Conservation (phyloP, 257 asterid species). For the Solanum stenotomum region DNA sequence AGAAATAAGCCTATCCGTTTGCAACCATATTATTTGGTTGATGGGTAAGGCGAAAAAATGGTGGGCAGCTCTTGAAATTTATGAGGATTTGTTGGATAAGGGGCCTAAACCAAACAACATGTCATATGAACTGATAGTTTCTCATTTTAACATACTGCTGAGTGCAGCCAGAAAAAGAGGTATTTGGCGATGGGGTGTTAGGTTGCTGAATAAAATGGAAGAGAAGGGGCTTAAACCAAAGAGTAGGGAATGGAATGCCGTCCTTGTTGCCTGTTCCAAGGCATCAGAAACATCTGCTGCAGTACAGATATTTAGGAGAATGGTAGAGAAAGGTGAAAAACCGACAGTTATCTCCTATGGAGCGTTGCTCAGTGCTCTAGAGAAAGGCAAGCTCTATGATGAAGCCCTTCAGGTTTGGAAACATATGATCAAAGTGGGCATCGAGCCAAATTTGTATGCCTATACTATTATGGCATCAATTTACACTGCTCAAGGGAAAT, state of each 20-base stretch:
- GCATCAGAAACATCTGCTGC: constrained; percentile 85
- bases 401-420: constrained; percentile 85
- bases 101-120: constrained; percentile 83
- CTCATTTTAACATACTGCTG: constrained; percentile 67
- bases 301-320: constrained; percentile 71
- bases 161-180: constrained; percentile 77
- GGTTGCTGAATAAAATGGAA: constrained; percentile 81
- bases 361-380: constrained; percentile 88
- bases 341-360: constrained; percentile 84
- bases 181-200: constrained; percentile 92
- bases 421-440: constrained; percentile 69
- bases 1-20: constrained; percentile 71
- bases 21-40: constrained; percentile 89
- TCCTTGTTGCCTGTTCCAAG: constrained; percentile 84
- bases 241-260: constrained; percentile 81
- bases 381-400: constrained; percentile 82
- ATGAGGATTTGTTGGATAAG: constrained; percentile 75
- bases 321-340: constrained; percentile 79
- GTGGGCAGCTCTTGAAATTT: constrained; percentile 98
- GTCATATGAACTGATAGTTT: constrained; percentile 69
- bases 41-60: constrained; percentile 93
- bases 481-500: constrained; percentile 52
- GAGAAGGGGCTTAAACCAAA: constrained; percentile 91
- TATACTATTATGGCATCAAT: constrained; percentile 92
- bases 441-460: constrained; percentile 64